Evolutionary conservation across 129 eudicot species (phyloP), one percentile per base, ranked within the genome.

Genomic region (Cynara cardunculus): DNA sequence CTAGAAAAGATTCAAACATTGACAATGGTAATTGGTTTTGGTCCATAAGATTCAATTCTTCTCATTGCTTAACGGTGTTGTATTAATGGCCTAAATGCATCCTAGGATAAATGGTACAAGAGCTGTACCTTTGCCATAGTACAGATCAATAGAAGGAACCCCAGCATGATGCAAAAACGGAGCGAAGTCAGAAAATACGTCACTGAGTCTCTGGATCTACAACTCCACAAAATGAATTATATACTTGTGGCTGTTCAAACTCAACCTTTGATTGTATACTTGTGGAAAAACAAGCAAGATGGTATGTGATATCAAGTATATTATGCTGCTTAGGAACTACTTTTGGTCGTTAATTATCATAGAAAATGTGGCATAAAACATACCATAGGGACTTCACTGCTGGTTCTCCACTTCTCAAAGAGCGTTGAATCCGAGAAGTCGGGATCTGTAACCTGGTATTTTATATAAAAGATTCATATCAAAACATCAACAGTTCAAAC

Each of bases 141-240:
- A 92, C 71, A 95, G 72, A 82, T 95, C 99, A 76, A 87, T 19
- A 26, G 97, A 92, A 65, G 99, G 94, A 85, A 95, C 87, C 83
- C 99, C 99, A 0, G 93, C 99, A 82, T 92, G 99, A 31, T 95
- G 99, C 88, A 95, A 87, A 85, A 95, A 95, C 6, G 99, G 96
- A 84, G 96, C 91, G 69, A 92, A 95, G 84, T 95, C 99, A 6
- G 99, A 95, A 81, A 90, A 94, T 39, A 89, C 97, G 34, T 91
- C 90, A 84, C 93, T 75, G 26, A 95, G 94, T 77, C 99, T 92
- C 81, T 88, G 86, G 59, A 95, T 92, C 99, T 95, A 88, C 91
- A 81, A 65, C 49, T 56, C 85, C 81, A 34, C 61, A 78, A 78
- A 32, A 78, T 66, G 1, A 75, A 81, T 34, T 7, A 66, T 25